Percentiles rank a stretch among this genome's conserved stretches.
Conservation (phyloP, 208 protist species). For the Crithidia thermophila region DNA sequence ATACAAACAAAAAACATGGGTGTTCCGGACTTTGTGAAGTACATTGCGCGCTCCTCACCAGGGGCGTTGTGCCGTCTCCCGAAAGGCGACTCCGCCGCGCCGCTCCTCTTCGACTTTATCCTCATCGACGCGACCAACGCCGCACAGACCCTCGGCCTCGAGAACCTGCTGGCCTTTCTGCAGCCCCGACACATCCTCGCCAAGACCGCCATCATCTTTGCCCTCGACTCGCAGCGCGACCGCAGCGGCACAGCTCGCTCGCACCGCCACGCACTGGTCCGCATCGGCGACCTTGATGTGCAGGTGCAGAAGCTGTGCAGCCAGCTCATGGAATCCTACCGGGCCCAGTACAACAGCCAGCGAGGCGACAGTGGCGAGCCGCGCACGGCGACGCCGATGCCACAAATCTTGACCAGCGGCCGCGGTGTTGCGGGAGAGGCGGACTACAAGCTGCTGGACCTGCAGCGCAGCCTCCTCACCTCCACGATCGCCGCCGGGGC, state of each 20-base stretch:
- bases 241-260: constrained; percentile 60
- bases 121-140: constrained; percentile 88
- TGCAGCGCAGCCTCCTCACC: constrained; percentile 63
- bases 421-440: constrained; percentile 83
- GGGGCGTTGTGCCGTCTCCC: constrained; percentile 65
- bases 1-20: constrained; percentile 63
- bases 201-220: constrained; percentile 67
- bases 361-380: not conserved
- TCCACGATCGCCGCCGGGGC: constrained; percentile 25
- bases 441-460: constrained; percentile 88
- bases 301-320: constrained; percentile 54
- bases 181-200: constrained; percentile 36
- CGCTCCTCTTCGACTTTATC: constrained; percentile 78
- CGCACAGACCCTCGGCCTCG: constrained; percentile 71
- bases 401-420: constrained; percentile 74
- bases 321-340: constrained; percentile 44
- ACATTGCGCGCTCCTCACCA: constrained; percentile 65
- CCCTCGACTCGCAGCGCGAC: constrained; percentile 75
- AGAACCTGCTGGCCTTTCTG: constrained; percentile 54
- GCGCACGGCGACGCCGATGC: constrained; percentile 17
- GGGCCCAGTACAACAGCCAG: not conserved
- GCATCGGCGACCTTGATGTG: constrained; percentile 78
- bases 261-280: constrained; percentile 56
- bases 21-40: constrained; percentile 88
- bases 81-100: constrained; percentile 18